Base-by-base conservation (phyloP, 331 rosid genomes). In the Spiraea crenata region DNA sequence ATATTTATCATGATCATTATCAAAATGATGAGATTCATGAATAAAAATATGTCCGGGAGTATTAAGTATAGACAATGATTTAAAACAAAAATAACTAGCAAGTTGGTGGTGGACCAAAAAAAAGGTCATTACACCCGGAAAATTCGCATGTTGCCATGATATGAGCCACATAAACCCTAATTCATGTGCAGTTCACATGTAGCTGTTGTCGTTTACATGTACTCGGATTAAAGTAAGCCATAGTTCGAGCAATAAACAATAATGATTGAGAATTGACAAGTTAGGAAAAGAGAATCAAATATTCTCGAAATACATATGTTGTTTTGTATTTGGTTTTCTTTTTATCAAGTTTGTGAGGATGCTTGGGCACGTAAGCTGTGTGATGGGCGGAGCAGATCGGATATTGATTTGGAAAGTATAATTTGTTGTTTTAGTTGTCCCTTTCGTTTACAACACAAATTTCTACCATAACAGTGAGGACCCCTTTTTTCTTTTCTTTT, bases 81-180 rank as follows among this genome's bases (percentile, higher is more conserved):
- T 4, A 12, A 47, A 46, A 46, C 31, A 46, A 46, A 13, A 64
- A 64, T 25, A 20, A 62, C 34, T 41, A 40, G 31, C 60, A 9
- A 25, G 31, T 12, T 25, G 34, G 34, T 48, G 5, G 11, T 25
- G 31, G 20, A 14, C 70, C 57, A 25, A 47, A 14, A 46, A 20
- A 65, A 1, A 6, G 5, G 5, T 25, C 20, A 6, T 46, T 45
- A 46, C 19, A 62, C n/a, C 19, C 52, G 5, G 50, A 19, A 12
- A 63, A 9, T 9, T 57, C 42, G 50, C 0, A 42, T 25, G 35
- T 42, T 19, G 16, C 3, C 51, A 4, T 42, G 52, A 62, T 41
- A 10, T 17, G 67, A 62, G 68, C 68, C 39, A 44, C 52, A 44
- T 20, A 25, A 42, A 65, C 69, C 56, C 56, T 45, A 46, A 8